Base-by-base conservation (phyloP, 2,329 filamentous ascomycete genomes). In the Aspergillus quadrilineatus region DNA sequence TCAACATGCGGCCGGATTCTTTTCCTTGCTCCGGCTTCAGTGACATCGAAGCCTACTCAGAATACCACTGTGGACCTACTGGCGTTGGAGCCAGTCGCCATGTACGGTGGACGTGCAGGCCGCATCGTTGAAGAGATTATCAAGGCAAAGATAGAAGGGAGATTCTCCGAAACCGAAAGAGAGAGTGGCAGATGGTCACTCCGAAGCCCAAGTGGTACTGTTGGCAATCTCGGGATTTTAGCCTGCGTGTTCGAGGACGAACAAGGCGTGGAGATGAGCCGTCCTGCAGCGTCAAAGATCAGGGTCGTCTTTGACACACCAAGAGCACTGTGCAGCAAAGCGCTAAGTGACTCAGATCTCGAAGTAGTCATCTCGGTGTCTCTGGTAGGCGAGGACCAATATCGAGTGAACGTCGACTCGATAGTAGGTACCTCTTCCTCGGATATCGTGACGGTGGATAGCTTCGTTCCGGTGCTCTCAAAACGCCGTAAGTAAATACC, bases 71-170 rank as follows among this genome's bases (percentile, higher is more conserved):
- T 64, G 8, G 71, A 86, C 1, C 80, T 87, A 9, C 81, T 87
- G 30, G 88, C 85, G 59, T 89, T 96, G 67, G 74, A 88, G 41
- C 80, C 96, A 1, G 84, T 87, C 50, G 89, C 90, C 51, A 76
- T 83, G 6, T 93, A 93, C 65, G 89, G 96, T 68, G 87, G 86
- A 28, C 92, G 87, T 70, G 90, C 89, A 1, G 78, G 80, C 15
- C 89, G 88, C 59, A 87, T 90, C 74, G 85, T 86, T 29, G 93
- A 97, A 73, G 94, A 97, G 62, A 81, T 97, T 10, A 85, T 87
- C 47, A 95, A 93, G 75, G 92, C 92, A 7, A 86, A 88, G 61
- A 85, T 97, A 12, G 93, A 97, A 73, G 89, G 87, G 5, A 85
- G 92, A 9, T 96, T 95, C 67, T 78, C 89, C 0, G 92, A 96